Conservation (phyloP, 116 monocot genomes). For the Iris pallida region DNA sequence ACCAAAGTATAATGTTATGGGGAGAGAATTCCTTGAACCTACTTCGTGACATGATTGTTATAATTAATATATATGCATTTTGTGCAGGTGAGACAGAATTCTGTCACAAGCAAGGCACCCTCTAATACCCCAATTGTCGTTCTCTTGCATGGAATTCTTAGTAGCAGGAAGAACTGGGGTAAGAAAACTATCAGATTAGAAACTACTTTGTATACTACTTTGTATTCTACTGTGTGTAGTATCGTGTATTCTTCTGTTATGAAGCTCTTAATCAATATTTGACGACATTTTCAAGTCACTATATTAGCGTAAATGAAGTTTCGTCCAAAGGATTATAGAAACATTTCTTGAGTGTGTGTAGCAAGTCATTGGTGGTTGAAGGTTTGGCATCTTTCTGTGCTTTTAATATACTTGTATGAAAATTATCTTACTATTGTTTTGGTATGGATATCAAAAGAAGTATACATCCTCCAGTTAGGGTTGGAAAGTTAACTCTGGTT, state of each 20-base stretch:
- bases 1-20: neutral
- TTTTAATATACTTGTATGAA: no score
- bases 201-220: no score
- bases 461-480: no score
- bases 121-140: slow-evolving; percentile 91
- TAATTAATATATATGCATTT: slow-evolving; percentile 6
- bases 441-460: no score
- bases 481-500: no score
- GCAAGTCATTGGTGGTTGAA: neutral
- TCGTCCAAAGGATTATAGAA: no score
- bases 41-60: neutral
- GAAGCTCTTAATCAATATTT: no score
- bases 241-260: no score
- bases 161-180: slow-evolving; percentile 97
- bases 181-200: slow-evolving; percentile 5
- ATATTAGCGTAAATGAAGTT: no score
- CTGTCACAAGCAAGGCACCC: slow-evolving; percentile 48
- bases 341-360: neutral
- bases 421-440: no score
- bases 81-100: slow-evolving; percentile 66
- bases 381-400: neutral
- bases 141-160: slow-evolving; percentile 94
- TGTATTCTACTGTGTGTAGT: no score
- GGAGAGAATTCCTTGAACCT: neutral
- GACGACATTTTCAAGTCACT: no score